phyloP scores from a whole-genome alignment of 2,329 filamentous ascomycete genomes.

The Curvularia sp. region DNA sequence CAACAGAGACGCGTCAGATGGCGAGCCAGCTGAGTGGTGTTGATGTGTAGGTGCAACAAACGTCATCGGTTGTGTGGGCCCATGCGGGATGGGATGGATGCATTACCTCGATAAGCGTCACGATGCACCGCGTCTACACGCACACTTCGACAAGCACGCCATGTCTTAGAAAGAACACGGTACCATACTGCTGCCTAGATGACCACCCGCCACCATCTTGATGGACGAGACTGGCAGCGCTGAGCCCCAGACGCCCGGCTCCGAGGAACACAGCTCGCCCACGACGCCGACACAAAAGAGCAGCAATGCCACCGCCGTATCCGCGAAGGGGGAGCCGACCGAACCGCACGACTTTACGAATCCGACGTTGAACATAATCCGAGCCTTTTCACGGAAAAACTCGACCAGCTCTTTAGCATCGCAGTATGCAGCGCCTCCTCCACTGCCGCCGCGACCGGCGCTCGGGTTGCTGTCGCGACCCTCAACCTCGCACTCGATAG shows the following conservation, averaged over 20 bases:
- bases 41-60: slow-evolving; percentile 3
- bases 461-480: slow-evolving; percentile 43
- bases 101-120: slow-evolving; percentile 18
- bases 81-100: slow-evolving; percentile 9
- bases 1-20: background rate
- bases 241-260: slow-evolving; percentile 31
- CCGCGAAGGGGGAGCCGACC: slow-evolving; percentile 23
- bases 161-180: slow-evolving; percentile 11
- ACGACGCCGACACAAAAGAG: slow-evolving; percentile 51
- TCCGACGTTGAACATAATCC: slow-evolving; percentile 45
- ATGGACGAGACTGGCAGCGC: slow-evolving; percentile 42
- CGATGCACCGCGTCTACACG: slow-evolving; percentile 9
- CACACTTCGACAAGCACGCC: slow-evolving; percentile 9
- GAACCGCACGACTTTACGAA: slow-evolving; percentile 45
- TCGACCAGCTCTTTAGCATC: slow-evolving; percentile 40
- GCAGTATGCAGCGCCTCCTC: slow-evolving; percentile 59
- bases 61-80: slow-evolving; percentile 20
- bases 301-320: slow-evolving; percentile 29
- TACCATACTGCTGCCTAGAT: slow-evolving; percentile 23
- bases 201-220: slow-evolving; percentile 24
- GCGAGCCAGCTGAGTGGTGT: background rate
- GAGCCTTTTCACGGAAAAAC: slow-evolving; percentile 33
- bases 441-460: slow-evolving; percentile 62
- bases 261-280: slow-evolving; percentile 22
- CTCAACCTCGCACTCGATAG: slow-evolving; percentile 52